Base-by-base conservation (phyloP, 139 green algal genomes). In the Trebouxia sp. region DNA sequence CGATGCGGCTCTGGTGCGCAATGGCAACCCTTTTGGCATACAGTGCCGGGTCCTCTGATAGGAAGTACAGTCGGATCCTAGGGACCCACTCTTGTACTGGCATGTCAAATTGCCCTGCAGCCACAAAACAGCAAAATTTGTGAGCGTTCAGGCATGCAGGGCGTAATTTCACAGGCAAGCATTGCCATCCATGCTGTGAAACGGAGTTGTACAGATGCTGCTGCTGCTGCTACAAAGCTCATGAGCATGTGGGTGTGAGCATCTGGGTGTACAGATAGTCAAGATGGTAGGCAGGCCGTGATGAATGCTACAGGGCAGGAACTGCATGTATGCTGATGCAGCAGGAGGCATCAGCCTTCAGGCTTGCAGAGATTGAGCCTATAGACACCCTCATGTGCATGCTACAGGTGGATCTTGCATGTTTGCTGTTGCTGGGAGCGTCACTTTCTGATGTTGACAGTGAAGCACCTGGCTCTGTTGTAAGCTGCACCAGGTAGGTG, bases 21-120 rank as follows among this genome's bases (percentile, higher is more conserved):
- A 85, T 86, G 14, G 80, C 86, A 17, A 90, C 82, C 7, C 93
- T 87, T 48, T 80, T 80, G 3, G 89, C 89, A 79, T 90, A 95
- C 14, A 90, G 32, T 22, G 80, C 81, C 0, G 93, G 93, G 65
- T 96, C 92, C 80, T 97, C 93, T 11, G 93, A 88, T 3, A 75
- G 66, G 74, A 97, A 97, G 85, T 85, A 92, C n/a, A 97, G 66
- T 74, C 87, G 50, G 32, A 94, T 74, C 0, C 91, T 84, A 1
- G 87, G 89, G 35, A 93, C 81, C 84, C 86, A 77, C 24, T 53
- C 22, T n/a, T n/a, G 42, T 37, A 12, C 26, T 53, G 43, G 26
- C 42, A 53, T 53, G 2, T 41, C n/a, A 35, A 17, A 15, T 20
- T 22, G 20, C 53, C 28, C 69, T 41, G 24, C 26, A 75, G 6